Base-by-base conservation (phyloP, 2,329 filamentous ascomycete species). In the Periconia macrospinosa region DNA sequence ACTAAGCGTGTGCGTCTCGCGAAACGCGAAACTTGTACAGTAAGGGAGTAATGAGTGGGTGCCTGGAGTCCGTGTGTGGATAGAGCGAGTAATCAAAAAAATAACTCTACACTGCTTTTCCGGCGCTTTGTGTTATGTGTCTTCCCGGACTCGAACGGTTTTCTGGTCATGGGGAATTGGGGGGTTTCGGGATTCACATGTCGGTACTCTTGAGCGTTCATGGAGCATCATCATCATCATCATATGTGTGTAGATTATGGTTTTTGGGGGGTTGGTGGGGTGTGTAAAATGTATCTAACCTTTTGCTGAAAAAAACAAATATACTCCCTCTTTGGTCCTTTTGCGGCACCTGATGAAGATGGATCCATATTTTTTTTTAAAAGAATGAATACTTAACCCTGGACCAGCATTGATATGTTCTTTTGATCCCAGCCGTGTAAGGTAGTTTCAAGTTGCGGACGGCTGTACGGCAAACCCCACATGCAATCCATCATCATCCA, bases 1-100 rank as follows among this genome's bases (percentile, higher is more conserved):
- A 60, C 53, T 71, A 69, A 57, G 60, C 55, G 43, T 30, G 1
- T 33, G n/a, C 27, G 35, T 42, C 23, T 8, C 23, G 23, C 19
- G 20, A 54, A 45, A 55, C 37, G 49, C 47, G 48, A 47, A 44
- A 47, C 54, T 50, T 69, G 67, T 70, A 68, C 59, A 69, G 58
- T 64, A 68, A 10, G 5, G 23, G 11, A 37, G 57, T 62, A 60
- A 68, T 61, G 59, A 61, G 60, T 49, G 56, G 52, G n/a, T n/a
- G n/a, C n/a, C 45, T 50, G 45, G 47, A 45, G 47, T 42, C 6
- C 33, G 9, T 30, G 41, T 46, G 30, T 50, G 14, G 44, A 18
- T 48, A 30, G 42, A 18, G 35, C 14, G 10, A 27, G 23, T 27
- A 27, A 27, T 27, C 23, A 27, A 27, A 47, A 30, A 51, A 48